phyloP scores from a whole-genome alignment of 495 filamentous ascomycete genomes.

The Aspergillus panamensis region DNA sequence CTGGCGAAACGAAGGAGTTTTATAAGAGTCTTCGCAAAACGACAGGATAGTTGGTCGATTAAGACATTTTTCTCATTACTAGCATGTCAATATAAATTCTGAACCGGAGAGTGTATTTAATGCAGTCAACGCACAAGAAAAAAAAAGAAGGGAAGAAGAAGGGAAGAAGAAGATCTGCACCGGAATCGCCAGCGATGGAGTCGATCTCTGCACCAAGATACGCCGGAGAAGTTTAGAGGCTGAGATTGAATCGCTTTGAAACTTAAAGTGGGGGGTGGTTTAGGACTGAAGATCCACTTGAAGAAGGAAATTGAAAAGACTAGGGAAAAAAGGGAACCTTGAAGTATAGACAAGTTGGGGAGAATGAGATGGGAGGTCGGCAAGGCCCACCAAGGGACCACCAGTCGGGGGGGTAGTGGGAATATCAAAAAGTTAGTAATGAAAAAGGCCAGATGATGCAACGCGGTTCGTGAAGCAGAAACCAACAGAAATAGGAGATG shows the following conservation, averaged over 20 bases:
- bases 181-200: not conserved
- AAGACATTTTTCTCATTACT: not conserved
- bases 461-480: not conserved
- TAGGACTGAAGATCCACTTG: not conserved
- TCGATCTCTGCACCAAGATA: constrained; percentile 12
- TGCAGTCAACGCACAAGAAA: not conserved
- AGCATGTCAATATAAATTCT: not conserved
- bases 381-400: not conserved
- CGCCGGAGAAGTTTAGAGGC: constrained; percentile 10
- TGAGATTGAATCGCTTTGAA: not conserved
- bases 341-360: not conserved
- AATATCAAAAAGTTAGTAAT: not conserved
- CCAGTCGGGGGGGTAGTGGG: not conserved
- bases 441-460: not conserved
- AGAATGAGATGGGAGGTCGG: not conserved
- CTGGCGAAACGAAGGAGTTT: not conserved
- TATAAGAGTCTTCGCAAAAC: not conserved
- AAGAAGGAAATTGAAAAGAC: not conserved
- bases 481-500: not conserved
- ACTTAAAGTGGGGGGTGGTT: not conserved
- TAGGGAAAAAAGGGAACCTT: not conserved
- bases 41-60: not conserved
- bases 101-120: not conserved
- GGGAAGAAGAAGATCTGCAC: not conserved
- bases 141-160: not conserved